Evolutionary conservation across 2,329 filamentous ascomycete species (phyloP).

Genomic region (Colletotrichum camelliae): DNA sequence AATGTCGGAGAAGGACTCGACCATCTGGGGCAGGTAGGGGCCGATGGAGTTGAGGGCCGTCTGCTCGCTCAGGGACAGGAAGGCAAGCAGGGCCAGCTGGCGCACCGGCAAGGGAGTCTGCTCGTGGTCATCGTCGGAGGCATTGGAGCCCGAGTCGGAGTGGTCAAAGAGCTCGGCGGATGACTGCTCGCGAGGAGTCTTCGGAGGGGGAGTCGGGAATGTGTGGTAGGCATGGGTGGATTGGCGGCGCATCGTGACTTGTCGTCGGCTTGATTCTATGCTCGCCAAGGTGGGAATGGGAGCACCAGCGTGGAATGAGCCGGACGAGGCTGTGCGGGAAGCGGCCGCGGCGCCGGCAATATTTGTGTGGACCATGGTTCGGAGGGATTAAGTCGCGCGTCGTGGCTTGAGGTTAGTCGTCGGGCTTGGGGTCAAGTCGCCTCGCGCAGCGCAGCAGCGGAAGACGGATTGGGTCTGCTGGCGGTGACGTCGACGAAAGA

Average conservation of each 20-base stretch:
- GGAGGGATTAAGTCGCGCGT: not conserved
- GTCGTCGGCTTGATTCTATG: slow-evolving; percentile 23
- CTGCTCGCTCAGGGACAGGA: slow-evolving; percentile 92
- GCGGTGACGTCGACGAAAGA: slow-evolving; percentile 10
- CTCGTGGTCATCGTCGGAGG: slow-evolving; percentile 43
- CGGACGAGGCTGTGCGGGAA: slow-evolving; percentile 37
- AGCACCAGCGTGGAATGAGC: slow-evolving; percentile 58
- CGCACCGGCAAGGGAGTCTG: slow-evolving; percentile 80
- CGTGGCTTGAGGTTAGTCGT: not conserved
- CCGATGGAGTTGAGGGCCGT: slow-evolving; percentile 96
- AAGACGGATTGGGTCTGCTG: not conserved
- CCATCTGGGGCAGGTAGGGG: slow-evolving; percentile 94
- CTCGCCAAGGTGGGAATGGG: slow-evolving; percentile 45
- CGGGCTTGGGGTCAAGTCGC: not conserved
- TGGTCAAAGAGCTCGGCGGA: slow-evolving; percentile 31
- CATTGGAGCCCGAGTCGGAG: slow-evolving; percentile 28
- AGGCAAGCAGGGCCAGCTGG: slow-evolving; percentile 83
- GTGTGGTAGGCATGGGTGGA: slow-evolving; percentile 75
- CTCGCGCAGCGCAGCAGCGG: not conserved
- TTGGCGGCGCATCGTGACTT: slow-evolving; percentile 37
- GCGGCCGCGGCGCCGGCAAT: not conserved
- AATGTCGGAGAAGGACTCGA: slow-evolving; percentile 82
- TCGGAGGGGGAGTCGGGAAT: slow-evolving; percentile 77
- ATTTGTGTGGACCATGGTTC: slow-evolving; percentile 11
- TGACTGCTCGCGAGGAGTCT: slow-evolving; percentile 61